phyloP scores from a whole-genome alignment of 768 basidiomycete species.

The Lentinula lateritia region DNA sequence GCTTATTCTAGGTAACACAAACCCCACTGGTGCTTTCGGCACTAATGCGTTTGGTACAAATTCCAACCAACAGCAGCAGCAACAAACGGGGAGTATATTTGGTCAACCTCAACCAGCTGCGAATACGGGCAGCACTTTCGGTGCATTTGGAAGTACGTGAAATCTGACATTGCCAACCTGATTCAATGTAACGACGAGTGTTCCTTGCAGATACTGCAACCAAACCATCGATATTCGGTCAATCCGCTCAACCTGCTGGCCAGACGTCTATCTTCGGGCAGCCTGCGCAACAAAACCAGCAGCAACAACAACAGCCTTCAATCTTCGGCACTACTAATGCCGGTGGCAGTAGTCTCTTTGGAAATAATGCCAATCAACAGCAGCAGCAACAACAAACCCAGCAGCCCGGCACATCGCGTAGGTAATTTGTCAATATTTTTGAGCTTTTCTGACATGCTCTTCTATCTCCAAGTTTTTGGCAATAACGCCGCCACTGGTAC shows the following conservation, averaged over 20 bases:
- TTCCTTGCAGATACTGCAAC: slow-evolving; percentile 18
- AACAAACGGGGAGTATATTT: slow-evolving; percentile 25
- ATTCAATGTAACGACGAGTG: background rate
- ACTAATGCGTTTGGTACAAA: slow-evolving; percentile 14
- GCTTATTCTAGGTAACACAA: slow-evolving; percentile 8
- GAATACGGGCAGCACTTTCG: slow-evolving; percentile 23
- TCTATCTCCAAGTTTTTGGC: slow-evolving; percentile 29
- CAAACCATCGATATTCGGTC: slow-evolving; percentile 48
- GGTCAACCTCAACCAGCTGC: slow-evolving; percentile 26
- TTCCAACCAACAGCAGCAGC: slow-evolving; percentile 21
- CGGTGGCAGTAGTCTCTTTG: slow-evolving; percentile 27
- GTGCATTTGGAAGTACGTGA: slow-evolving; percentile 25
- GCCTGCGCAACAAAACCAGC: slow-evolving; percentile 12
- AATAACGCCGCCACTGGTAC: slow-evolving; percentile 16
- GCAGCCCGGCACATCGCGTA: slow-evolving; percentile 28
- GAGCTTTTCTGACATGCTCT: slow-evolving; percentile 2
- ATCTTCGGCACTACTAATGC: slow-evolving; percentile 9
- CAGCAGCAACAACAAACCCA: slow-evolving; percentile 26
- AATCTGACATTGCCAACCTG: background rate
- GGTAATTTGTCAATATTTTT: slow-evolving; percentile 9
- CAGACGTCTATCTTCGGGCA: slow-evolving; percentile 16
- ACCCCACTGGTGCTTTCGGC: slow-evolving; percentile 13
- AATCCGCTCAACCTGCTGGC: slow-evolving; percentile 32
- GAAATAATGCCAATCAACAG: slow-evolving; percentile 19
- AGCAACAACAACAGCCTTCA: slow-evolving; percentile 12